A percentile compares a stretch with the other conserved stretches of the same genome.
Evolutionary conservation across 1,284 basidiomycete species (phyloP).

Genomic region (Melampsora abietis-canadensis): DNA sequence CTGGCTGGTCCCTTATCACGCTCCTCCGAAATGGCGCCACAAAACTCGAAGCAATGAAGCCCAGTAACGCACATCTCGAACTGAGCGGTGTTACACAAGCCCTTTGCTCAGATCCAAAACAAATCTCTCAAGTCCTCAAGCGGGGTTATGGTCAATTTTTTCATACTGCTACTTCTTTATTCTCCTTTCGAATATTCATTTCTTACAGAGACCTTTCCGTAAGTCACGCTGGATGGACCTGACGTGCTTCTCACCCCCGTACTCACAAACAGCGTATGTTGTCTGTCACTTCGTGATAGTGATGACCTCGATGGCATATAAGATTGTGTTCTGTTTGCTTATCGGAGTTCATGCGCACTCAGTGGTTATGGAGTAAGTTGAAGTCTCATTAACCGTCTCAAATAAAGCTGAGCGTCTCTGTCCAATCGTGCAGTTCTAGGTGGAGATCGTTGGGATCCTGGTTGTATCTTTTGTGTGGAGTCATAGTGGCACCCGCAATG

Average conservation of each 20-base stretch:
- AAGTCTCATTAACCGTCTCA: background rate
- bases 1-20: background rate
- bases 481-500: constrained; percentile 7
- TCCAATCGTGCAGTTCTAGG: background rate
- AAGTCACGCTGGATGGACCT: too few relatives aligned
- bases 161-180: too few relatives aligned
- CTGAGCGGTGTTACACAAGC: too few relatives aligned
- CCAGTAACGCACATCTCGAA: too few relatives aligned
- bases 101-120: too few relatives aligned
- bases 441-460: background rate
- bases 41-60: background rate
- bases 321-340: background rate
- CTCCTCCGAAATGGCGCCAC: background rate
- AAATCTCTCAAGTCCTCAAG: background rate
- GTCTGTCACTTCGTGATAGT: background rate
- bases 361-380: background rate
- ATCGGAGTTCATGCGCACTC: background rate
- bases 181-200: too few relatives aligned
- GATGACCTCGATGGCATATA: constrained; percentile 1
- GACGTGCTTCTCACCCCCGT: background rate
- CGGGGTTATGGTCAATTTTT: background rate
- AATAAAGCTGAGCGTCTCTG: background rate
- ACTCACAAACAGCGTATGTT: background rate
- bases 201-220: too few relatives aligned
- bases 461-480: background rate